Conservation (phyloP, 1,139 yeast genomes). For the Blastobotrys malaysiensis region DNA sequence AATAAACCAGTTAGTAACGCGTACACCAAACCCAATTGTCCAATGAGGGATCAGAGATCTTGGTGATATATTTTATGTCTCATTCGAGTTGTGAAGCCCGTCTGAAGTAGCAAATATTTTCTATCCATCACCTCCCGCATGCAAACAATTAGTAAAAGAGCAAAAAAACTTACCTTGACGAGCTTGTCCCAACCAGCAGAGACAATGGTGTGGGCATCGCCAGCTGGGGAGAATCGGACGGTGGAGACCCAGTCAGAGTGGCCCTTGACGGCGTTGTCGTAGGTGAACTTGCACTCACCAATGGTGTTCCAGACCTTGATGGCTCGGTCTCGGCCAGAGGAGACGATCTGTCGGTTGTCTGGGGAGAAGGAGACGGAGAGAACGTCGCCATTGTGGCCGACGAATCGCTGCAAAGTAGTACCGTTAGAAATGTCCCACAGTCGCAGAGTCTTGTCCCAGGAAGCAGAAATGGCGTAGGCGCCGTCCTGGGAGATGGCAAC, state of each 20-base stretch:
- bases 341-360: constrained; percentile 96
- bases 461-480: constrained; percentile 95
- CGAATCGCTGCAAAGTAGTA: constrained; percentile 91
- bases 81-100: constrained; percentile 69
- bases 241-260: constrained; percentile 99
- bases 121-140: constrained; percentile 20
- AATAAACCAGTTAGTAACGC: constrained; percentile 36
- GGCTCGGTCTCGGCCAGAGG: constrained; percentile 99
- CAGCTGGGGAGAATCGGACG: constrained; percentile 90
- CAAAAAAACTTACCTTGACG: constrained; percentile 82
- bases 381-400: constrained; percentile 97
- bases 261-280: constrained; percentile 52
- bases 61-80: constrained; percentile 91
- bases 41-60: constrained; percentile 78
- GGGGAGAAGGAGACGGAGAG: constrained; percentile 94
- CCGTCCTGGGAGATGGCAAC: constrained; percentile 98
- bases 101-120: constrained; percentile 99
- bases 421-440: constrained; percentile 97
- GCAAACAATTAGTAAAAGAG: constrained; percentile 3
- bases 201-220: constrained; percentile 62
- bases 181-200: constrained; percentile 99
- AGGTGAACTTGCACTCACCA: constrained; percentile 96
- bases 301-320: constrained; percentile 99
- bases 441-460: constrained; percentile 99
- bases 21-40: constrained; percentile 9